Percentiles rank a stretch among this genome's conserved stretches.
These are phyloP conservation scores for Aspergillus affinis DNA, from an alignment of 495 filamentous ascomycete species.

Conservation along the genomic window DNA sequence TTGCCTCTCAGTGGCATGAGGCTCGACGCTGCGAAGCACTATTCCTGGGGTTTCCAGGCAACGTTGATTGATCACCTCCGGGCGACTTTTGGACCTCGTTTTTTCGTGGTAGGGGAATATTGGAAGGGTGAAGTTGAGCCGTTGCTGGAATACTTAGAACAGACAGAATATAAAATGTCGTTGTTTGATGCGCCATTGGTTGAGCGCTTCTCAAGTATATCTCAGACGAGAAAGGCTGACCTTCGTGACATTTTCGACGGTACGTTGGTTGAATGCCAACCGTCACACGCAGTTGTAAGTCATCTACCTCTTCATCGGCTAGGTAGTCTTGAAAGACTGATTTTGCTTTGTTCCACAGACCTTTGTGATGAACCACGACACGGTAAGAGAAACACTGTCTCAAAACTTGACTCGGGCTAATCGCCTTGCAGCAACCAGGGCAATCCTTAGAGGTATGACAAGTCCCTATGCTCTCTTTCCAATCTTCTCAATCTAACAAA, in stretches of 20 bases:
- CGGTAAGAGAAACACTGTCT: conserved; percentile 26
- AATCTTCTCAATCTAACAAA: conserved; percentile 11
- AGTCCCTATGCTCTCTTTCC: neutral
- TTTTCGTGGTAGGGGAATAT: conserved; percentile 73
- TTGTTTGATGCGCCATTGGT: conserved; percentile 71
- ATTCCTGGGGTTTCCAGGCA: conserved; percentile 61
- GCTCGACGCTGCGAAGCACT: conserved; percentile 76
- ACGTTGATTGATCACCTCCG: conserved; percentile 58
- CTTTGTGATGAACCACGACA: conserved; percentile 47
- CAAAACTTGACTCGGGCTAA: neutral
- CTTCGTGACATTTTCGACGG: conserved; percentile 60
- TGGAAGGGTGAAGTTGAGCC: conserved; percentile 61
- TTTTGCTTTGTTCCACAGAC: conserved; percentile 25
- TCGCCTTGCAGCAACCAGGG: conserved; percentile 49
- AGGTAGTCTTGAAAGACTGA: neutral
- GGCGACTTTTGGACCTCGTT: conserved; percentile 45
- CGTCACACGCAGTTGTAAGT: conserved; percentile 63
- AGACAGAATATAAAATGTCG: conserved; percentile 56
- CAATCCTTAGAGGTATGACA: conserved; percentile 53
- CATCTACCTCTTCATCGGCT: neutral
- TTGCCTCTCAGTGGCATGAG: conserved; percentile 64
- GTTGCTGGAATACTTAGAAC: conserved; percentile 57
- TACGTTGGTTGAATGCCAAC: conserved; percentile 56
- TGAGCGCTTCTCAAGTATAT: conserved; percentile 60
- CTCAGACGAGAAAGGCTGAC: conserved; percentile 51